phyloP scores from a whole-genome alignment of 768 basidiomycete genomes.

The Clitopilus passeckerianus region DNA sequence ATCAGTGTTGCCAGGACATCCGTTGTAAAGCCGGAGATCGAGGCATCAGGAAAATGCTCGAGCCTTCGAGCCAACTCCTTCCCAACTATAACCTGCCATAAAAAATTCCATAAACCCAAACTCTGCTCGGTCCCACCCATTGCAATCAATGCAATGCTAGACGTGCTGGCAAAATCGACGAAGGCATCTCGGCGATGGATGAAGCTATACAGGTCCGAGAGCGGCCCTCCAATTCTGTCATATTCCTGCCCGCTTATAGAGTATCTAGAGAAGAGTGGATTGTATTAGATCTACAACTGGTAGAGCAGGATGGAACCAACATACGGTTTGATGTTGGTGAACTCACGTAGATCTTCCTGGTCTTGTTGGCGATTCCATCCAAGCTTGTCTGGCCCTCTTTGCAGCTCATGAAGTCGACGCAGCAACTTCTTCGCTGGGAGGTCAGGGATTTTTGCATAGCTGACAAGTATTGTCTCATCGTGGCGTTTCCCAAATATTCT shows the following conservation, averaged over 20 bases:
- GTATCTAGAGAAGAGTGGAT: too few relatives aligned
- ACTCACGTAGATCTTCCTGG: neutral
- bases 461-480: neutral
- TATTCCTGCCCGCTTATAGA: neutral
- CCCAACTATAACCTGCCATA: slow-evolving; percentile 3
- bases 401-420: neutral
- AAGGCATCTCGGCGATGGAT: slow-evolving; percentile 5
- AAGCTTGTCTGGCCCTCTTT: neutral
- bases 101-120: slow-evolving; percentile 4
- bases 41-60: neutral
- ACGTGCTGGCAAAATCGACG: neutral
- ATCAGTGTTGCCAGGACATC: neutral
- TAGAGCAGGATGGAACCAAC: neutral
- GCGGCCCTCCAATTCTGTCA: neutral
- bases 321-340: neutral
- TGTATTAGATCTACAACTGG: too few relatives aligned
- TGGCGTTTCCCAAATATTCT: neutral
- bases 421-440: neutral
- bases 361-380: slow-evolving; percentile 1
- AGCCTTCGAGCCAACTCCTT: slow-evolving; percentile 1
- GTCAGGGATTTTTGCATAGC: neutral
- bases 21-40: neutral
- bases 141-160: neutral
- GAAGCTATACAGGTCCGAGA: neutral
- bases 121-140: neutral